These are phyloP conservation scores for Brasilioporus rufonigricans DNA, from an alignment of 768 basidiomycete genomes.

Conservation along the genomic window DNA sequence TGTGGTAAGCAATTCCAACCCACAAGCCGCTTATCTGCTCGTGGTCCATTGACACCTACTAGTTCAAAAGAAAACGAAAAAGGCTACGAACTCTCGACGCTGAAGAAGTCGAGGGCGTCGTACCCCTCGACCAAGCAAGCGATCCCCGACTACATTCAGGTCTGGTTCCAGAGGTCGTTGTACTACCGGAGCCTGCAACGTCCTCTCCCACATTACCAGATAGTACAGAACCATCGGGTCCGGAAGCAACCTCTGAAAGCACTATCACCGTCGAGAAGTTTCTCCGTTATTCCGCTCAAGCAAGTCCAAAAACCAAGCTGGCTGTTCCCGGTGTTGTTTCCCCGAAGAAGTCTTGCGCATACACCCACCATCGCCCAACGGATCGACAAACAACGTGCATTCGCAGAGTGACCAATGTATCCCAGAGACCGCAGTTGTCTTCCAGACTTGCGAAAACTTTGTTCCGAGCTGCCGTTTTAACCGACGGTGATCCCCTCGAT, in stretches of 20 bases:
- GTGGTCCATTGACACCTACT: neutral
- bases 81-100: constrained; percentile 9
- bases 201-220: neutral
- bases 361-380: constrained; percentile 7
- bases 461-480: constrained; percentile 27
- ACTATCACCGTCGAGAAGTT: constrained; percentile 28
- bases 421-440: neutral
- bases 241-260: neutral
- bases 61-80: constrained; percentile 29
- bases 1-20: constrained; percentile 16
- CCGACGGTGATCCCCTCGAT: constrained; percentile 25
- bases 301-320: neutral
- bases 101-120: neutral
- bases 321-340: neutral
- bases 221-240: neutral
- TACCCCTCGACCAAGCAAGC: neutral
- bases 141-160: neutral
- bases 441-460: constrained; percentile 14
- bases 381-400: neutral
- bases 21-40: neutral
- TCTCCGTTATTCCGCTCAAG: constrained; percentile 13
- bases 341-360: constrained; percentile 15
- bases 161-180: constrained; percentile 20
- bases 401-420: neutral
- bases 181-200: constrained; percentile 7